Conservation (phyloP, 257 asterid species). For the Primulina eburnea region DNA sequence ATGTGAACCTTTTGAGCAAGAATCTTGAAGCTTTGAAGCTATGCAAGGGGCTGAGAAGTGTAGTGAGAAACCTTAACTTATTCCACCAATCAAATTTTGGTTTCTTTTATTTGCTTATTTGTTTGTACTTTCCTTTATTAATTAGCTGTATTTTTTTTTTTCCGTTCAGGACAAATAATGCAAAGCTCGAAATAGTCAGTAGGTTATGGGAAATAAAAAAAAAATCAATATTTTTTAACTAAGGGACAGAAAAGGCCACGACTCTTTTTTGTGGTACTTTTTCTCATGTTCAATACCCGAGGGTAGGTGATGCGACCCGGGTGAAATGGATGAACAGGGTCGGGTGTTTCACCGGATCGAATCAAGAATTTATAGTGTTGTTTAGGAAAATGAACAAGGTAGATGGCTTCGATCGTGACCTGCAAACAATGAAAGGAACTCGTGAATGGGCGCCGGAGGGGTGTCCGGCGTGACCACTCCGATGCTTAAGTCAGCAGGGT, state of each 20-base stretch:
- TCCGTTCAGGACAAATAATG: not conserved
- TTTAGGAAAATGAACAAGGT: no score
- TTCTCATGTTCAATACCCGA: no score
- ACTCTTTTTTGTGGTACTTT: not conserved
- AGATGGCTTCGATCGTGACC: no score
- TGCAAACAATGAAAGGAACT: no score
- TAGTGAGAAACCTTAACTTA: not conserved
- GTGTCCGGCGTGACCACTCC: no score
- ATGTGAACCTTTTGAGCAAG: conserved; percentile 1
- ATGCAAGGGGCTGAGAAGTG: not conserved
- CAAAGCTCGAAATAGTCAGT: not conserved
- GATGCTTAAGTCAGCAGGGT: no score
- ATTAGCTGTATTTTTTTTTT: not conserved
- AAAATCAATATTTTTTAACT: not conserved
- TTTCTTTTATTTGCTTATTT: not conserved
- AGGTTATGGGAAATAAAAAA: not conserved
- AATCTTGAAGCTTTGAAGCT: not conserved
- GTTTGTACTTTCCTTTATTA: no score
- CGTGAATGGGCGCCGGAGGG: no score
- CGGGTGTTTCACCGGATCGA: no score
- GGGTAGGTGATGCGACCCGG: no score
- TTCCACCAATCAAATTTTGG: not conserved
- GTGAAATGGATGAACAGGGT: no score
- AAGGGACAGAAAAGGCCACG: conserved; percentile 10
- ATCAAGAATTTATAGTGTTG: no score